Evolutionary conservation across 306 rosid species (phyloP), one percentile per base, ranked within the genome.

Genomic region (Fragaria vesca): DNA sequence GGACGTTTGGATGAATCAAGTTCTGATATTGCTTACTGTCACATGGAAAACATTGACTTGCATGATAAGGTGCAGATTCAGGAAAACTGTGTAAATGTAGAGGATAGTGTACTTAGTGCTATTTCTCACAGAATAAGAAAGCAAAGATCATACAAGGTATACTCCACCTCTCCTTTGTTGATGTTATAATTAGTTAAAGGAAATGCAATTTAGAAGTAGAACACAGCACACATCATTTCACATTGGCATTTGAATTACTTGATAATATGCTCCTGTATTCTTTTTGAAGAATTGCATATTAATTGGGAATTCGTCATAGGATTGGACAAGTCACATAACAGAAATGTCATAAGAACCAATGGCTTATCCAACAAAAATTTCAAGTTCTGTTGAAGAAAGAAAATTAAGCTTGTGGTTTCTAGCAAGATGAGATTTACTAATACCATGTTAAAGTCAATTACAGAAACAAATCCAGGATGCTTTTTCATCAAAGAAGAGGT

Each of bases 61-160:
- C 48, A 77, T 69, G 83, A 89, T 81, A 76, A 85, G 82, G 76
- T 65, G 76, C 85, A 82, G 74, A 81, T 76, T 68, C 84, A 69
- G 48, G 90, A 87, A 58, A 84, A 83, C 32, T 83, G 91, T 86
- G 78, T 86, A 76, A 58, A 81, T 80, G 83, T 87, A 62, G 88
- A 89, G 32, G 92, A 86, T 76, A 82, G 79, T 11, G 80, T 81
- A 74, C 89, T 91, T 45, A 75, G 88, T 81, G 92, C 89, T 26
- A 80, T 82, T 62, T 79, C 96, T 65, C 61, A 36, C 75, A 85
- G 96, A 87, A 66, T 73, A 68, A 93, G 72, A 86, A 91, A 83
- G 87, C 92, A 81, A 73, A 81, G 91, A 81, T 92, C 99, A 12
- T 95, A 89, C 84, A 91, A 74, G 97, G 99, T 93, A 74, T 26